phyloP scores from a whole-genome alignment of 2,329 filamentous ascomycete genomes.

The Cordyceps cicadae region DNA sequence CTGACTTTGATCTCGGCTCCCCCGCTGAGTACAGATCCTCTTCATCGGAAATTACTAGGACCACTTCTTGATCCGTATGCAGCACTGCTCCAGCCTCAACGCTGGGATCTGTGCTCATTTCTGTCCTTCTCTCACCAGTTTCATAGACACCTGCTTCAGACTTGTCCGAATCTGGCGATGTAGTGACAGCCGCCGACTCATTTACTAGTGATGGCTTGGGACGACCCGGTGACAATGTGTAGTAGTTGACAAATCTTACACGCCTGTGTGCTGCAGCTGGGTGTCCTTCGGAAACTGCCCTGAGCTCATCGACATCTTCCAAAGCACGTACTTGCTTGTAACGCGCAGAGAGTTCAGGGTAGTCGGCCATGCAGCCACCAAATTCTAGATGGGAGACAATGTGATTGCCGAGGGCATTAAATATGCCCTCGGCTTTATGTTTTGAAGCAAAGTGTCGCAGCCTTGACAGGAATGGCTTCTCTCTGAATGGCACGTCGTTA shows the following conservation, averaged over 20 bases:
- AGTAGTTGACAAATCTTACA: slow-evolving; percentile 82
- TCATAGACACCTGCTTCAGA: background rate
- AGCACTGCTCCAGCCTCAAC: background rate
- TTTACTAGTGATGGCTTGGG: slow-evolving; percentile 36
- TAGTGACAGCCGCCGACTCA: background rate
- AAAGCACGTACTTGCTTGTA: slow-evolving; percentile 63
- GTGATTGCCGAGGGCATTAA: slow-evolving; percentile 62
- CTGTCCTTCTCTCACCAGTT: too few relatives aligned
- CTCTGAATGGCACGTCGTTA: slow-evolving; percentile 63
- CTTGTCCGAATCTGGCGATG: background rate
- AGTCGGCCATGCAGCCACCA: slow-evolving; percentile 72
- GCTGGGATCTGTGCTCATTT: background rate
- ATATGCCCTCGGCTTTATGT: slow-evolving; percentile 61
- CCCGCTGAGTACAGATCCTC: background rate
- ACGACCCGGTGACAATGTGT: slow-evolving; percentile 73
- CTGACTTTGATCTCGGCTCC: background rate
- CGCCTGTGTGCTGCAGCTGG: slow-evolving; percentile 31
- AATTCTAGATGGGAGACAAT: slow-evolving; percentile 78
- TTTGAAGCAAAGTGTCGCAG: slow-evolving; percentile 74
- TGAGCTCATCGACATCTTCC: slow-evolving; percentile 59
- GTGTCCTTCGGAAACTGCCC: slow-evolving; percentile 16
- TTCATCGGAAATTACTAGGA: background rate
- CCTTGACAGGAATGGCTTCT: slow-evolving; percentile 60
- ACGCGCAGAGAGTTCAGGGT: slow-evolving; percentile 56
- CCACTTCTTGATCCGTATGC: background rate